Evolutionary conservation across 176 grass and related monocot genomes (phyloP).

Genomic region (Chloris gayana): DNA sequence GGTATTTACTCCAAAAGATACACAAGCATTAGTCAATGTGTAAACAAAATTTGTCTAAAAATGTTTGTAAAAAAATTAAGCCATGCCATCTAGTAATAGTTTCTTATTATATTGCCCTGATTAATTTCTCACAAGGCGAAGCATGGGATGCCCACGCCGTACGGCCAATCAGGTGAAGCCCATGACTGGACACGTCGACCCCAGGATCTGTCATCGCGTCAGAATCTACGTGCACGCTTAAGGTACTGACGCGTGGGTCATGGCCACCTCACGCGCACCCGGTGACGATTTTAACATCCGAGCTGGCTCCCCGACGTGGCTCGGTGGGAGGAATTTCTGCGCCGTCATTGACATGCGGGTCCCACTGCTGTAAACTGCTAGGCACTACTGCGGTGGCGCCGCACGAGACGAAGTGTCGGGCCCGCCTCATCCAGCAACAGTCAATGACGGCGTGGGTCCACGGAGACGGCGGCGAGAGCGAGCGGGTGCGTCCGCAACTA

Average conservation of each 20-base stretch:
- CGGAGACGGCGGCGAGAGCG: not conserved
- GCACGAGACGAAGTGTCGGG: not conserved
- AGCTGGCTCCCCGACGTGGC: not conserved
- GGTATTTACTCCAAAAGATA: no score
- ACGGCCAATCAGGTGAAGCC: not conserved
- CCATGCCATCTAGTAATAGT: no score
- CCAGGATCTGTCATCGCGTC: not conserved
- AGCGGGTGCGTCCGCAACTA: conserved; percentile 19
- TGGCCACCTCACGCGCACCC: not conserved
- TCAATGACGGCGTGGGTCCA: conserved; percentile 1
- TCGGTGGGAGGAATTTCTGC: not conserved
- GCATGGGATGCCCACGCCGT: not conserved
- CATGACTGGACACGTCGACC: not conserved
- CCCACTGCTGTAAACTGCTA: not conserved
- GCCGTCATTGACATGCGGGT: not conserved
- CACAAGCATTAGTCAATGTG: no score
- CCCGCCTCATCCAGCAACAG: not conserved
- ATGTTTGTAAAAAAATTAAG: no score
- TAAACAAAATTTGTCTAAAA: no score
- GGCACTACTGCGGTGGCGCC: no score
- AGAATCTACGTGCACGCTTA: not conserved
- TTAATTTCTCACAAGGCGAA: not conserved
- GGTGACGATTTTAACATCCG: not conserved
- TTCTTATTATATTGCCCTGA: no score
- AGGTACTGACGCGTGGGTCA: not conserved